Evolutionary conservation across 805 yeast genomes (phyloP), one percentile per base, ranked within the genome.

Genomic region (Wickerhamomyces canadensis): DNA sequence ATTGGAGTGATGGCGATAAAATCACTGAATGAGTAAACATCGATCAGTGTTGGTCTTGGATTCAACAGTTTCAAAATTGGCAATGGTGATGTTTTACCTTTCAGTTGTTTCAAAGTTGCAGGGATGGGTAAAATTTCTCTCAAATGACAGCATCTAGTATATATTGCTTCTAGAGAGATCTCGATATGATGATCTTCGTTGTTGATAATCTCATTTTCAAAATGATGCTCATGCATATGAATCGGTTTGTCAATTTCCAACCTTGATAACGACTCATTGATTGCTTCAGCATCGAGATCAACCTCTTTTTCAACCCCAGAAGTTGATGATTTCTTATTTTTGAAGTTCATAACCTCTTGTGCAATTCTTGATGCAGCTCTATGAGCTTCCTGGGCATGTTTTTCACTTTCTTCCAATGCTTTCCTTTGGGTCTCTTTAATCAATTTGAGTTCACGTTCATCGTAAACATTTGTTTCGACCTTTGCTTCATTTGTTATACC

Each of bases 41-140:
- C 98, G 45, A 91, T 80, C 65, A 86, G 64, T 0, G 96, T 84
- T 2, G 98, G 98, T 36, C 77, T 69, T n/a, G 96, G 94, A 53
- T 89, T 89, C 51, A 84, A 65, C 41, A 91, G 65, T 51, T 82
- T 86, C 40, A 89, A 57, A 4, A 75, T 55, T 6, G 85, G 78
- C 18, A 89, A 58, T 4, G 96, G 95, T 1, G 84, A 79, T 32
- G 80, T 72, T 21, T 87, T 78, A 17, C 84, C 86, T 52, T 78
- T 79, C 40, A 87, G 72, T 55, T 86, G 95, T 52, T 83, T 82
- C 48, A 85, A 54, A 6, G 91, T 87, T 3, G 95, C 91, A 4
- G 95, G 91, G 34, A 89, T 89, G 2, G 98, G 97, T 43, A 89
- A 59, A 40, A 89, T 89, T 52, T 89, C 97, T 38, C 97, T 68